Evolutionary conservation across 495 filamentous ascomycete genomes (phyloP).

Genomic region (Penicillium lividum): DNA sequence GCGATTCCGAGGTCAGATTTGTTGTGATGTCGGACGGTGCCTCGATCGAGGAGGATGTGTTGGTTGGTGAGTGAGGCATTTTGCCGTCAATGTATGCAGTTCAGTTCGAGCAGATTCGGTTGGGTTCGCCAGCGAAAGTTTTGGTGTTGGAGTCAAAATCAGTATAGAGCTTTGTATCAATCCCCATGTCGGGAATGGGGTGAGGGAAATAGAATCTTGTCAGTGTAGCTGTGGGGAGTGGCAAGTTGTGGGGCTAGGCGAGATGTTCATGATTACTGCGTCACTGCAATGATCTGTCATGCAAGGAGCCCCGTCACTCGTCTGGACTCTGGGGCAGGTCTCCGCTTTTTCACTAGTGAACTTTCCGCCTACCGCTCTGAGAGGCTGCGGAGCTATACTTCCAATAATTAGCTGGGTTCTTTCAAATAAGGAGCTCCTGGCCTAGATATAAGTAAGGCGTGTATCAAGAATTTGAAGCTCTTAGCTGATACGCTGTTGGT

Average conservation of each 20-base stretch:
- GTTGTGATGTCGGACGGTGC: neutral
- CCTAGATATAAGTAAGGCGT: neutral
- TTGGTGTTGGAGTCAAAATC: neutral
- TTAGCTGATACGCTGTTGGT: neutral
- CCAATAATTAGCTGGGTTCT: neutral
- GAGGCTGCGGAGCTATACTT: neutral
- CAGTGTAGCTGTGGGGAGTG: neutral
- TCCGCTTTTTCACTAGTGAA: conserved; percentile 8
- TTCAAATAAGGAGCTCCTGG: neutral
- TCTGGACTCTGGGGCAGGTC: neutral
- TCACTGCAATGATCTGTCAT: conserved; percentile 6
- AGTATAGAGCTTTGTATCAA: neutral
- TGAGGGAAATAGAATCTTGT: neutral
- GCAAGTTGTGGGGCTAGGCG: conserved; percentile 6
- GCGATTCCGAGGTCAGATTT: neutral
- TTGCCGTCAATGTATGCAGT: neutral
- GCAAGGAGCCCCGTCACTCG: conserved; percentile 2
- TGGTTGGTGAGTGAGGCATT: conserved; percentile 3
- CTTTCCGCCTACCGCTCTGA: neutral
- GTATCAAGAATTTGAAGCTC: no score
- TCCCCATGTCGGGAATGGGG: neutral
- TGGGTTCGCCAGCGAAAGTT: neutral
- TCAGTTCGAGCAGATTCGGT: neutral
- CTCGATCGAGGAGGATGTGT: neutral
- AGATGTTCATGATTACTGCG: conserved; percentile 1